Evolutionary conservation across 768 basidiomycete species (phyloP), one percentile per base, ranked within the genome.

Genomic region (Xerocomus brunneocitrinus): DNA sequence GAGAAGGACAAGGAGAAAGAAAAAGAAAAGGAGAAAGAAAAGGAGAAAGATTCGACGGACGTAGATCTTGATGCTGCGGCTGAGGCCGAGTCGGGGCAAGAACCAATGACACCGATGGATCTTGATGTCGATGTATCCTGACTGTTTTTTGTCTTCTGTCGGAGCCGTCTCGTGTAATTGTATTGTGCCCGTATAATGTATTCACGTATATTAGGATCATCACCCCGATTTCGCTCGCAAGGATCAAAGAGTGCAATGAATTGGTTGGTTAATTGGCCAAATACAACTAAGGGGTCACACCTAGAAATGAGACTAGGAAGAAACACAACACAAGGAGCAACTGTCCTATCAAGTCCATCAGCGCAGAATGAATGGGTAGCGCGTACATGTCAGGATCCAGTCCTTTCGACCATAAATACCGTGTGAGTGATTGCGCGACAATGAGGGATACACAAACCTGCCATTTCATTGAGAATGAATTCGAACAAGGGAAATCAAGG

Each of bases 331-430:
- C 91, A 8, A 98, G 79, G 8, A 95, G 73, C 22, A 87, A 66
- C 65, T 94, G 89, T 14, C 91, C 91, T 31, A 89, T 70, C 48
- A 95, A 80, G 67, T 95, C 91, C 77, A 94, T 86, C 40, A 91
- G 64, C 1, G 93, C 90, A 10, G 90, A 92, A 59, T 95, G 93
- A 27, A 95, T 81, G 8, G 94, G 94, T n/a, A 98, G 73, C 2
- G 92, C 92, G 66, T 95, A 95, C 71, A 89, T 85, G 67, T 98
- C 94, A 5, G 94, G 94, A 66, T 98, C 94, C 27, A 83, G 75
- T 10, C 80, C 75, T 51, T 75, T 82, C 0, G 79, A 78, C 92
- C 93, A 95, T 27, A 97, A 78, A 64, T 82, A 84, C 41, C 81
- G 71, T 2, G 92, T 94, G 46, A 94, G 74, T 10, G 65, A 61